Conservation (phyloP, 495 filamentous ascomycete species). For the Penicillium malachiteum region DNA sequence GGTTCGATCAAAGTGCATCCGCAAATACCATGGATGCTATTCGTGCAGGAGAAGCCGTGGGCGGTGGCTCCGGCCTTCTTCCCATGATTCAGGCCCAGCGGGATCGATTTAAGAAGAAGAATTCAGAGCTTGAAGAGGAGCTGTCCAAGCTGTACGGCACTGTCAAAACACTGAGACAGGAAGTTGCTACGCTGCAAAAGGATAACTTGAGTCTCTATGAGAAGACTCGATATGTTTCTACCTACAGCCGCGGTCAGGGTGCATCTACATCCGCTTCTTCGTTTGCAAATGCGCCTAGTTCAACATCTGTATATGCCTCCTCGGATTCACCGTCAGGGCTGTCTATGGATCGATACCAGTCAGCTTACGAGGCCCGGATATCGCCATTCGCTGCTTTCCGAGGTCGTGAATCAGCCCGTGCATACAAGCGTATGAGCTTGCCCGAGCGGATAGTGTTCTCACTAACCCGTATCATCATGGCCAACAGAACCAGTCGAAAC, state of each 20-base stretch:
- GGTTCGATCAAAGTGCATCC: constrained; percentile 66
- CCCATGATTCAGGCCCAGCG: constrained; percentile 98
- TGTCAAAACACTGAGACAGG: constrained; percentile 83
- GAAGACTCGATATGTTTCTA: constrained; percentile 94
- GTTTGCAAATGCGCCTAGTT: constrained; percentile 70
- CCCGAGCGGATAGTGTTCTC: constrained; percentile 90
- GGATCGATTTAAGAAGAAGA: constrained; percentile 97
- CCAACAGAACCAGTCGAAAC: constrained; percentile 86
- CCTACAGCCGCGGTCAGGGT: constrained; percentile 70
- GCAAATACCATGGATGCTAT: constrained; percentile 55
- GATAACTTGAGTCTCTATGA: constrained; percentile 97
- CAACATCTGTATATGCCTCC: constrained; percentile 64
- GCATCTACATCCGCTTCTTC: constrained; percentile 69
- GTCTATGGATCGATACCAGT: constrained; percentile 82
- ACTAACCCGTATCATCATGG: constrained; percentile 84
- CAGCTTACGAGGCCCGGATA: constrained; percentile 91
- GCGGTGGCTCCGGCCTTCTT: constrained; percentile 85
- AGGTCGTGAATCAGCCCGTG: constrained; percentile 83
- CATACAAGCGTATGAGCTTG: constrained; percentile 92
- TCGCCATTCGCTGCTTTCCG: constrained; percentile 95
- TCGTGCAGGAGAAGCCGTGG: constrained; percentile 67
- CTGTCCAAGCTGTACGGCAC: constrained; percentile 77
- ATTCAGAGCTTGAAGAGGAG: constrained; percentile 86
- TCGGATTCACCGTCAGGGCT: constrained; percentile 61
- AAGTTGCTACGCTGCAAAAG: constrained; percentile 88